phyloP scores from a whole-genome alignment of 2,329 filamentous ascomycete species.

The Penicillium olsonii region DNA sequence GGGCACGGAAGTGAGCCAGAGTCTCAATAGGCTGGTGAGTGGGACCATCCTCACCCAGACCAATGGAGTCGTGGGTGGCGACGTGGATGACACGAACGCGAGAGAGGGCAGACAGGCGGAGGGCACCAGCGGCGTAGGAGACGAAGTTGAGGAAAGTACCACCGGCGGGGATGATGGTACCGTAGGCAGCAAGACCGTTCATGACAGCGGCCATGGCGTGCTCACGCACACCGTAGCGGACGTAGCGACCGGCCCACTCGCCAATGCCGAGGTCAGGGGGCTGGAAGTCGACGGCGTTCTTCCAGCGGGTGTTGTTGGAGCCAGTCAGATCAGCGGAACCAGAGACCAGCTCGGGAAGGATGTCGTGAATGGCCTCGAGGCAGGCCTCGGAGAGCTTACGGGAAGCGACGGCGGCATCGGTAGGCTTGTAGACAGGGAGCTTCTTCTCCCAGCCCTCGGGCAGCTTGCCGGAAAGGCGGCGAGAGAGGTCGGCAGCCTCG shows the following conservation, averaged over 20 bases:
- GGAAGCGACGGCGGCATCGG: constrained; percentile 81
- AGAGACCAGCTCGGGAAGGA: constrained; percentile 86
- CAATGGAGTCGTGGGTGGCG: constrained; percentile 98
- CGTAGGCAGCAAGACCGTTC: constrained; percentile 88
- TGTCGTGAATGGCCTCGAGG: constrained; percentile 79
- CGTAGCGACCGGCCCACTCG: constrained; percentile 86
- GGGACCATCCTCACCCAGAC: constrained; percentile 96
- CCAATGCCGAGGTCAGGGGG: constrained; percentile 82
- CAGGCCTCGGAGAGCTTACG: constrained; percentile 96
- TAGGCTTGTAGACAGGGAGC: constrained; percentile 86
- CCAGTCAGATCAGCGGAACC: constrained; percentile 97
- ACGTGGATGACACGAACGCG: constrained; percentile 92
- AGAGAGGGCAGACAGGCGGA: constrained; percentile 90
- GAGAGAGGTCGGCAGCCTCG: constrained; percentile 77
- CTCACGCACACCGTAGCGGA: constrained; percentile 55
- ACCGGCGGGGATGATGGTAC: constrained; percentile 87
- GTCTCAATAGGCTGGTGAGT: constrained; percentile 99
- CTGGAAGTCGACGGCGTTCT: constrained; percentile 96
- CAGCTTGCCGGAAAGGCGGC: constrained; percentile 78
- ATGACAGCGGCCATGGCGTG: constrained; percentile 55
- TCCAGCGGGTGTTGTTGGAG: constrained; percentile 98
- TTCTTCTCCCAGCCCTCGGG: constrained; percentile 95
- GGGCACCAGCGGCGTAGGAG: constrained; percentile 92
- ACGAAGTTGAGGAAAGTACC: constrained; percentile 99
- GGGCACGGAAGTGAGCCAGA: constrained; percentile 94